These are phyloP conservation scores for Cytospora piceae DNA, from an alignment of 2,329 filamentous ascomycete species.

Conservation along the genomic window DNA sequence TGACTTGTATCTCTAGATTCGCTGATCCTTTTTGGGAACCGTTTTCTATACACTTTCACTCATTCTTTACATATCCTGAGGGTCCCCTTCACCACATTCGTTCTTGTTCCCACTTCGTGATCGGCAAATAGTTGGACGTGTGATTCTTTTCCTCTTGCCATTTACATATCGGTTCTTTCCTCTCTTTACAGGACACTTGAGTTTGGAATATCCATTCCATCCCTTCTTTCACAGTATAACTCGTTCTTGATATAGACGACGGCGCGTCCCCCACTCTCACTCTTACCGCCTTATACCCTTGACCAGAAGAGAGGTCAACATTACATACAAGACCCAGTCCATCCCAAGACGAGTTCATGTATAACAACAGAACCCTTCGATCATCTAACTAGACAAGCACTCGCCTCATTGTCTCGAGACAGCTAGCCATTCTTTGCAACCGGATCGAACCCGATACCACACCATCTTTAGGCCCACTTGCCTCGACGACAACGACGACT, in stretches of 20 bases:
- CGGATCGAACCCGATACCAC: slow-evolving; percentile 39
- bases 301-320: slow-evolving; percentile 22
- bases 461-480: slow-evolving; percentile 45
- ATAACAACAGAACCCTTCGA: slow-evolving; percentile 41
- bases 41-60: slow-evolving; percentile 37
- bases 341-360: slow-evolving; percentile 40
- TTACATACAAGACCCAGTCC: slow-evolving; percentile 30
- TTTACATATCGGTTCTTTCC: slow-evolving; percentile 55
- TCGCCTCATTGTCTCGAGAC: slow-evolving; percentile 37
- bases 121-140: slow-evolving; percentile 52
- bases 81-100: slow-evolving; percentile 47
- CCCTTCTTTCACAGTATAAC: slow-evolving; percentile 49
- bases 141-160: slow-evolving; percentile 47
- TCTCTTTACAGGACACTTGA: slow-evolving; percentile 50
- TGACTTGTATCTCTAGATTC: slow-evolving; percentile 38
- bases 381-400: slow-evolving; percentile 37
- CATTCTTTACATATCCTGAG: slow-evolving; percentile 50
- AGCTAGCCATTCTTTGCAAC: slow-evolving; percentile 51
- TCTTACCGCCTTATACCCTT: slow-evolving; percentile 26
- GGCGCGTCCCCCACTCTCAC: slow-evolving; percentile 32
- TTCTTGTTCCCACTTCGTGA: slow-evolving; percentile 48
- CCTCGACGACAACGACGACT: slow-evolving; percentile 33
- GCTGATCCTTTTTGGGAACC: slow-evolving; percentile 48
- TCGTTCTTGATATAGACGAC: slow-evolving; percentile 35
- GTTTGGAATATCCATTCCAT: slow-evolving; percentile 47